Evolutionary conservation across 2,329 filamentous ascomycete species (phyloP).

Genomic region (Teratosphaeria pseudoeucalypti): DNA sequence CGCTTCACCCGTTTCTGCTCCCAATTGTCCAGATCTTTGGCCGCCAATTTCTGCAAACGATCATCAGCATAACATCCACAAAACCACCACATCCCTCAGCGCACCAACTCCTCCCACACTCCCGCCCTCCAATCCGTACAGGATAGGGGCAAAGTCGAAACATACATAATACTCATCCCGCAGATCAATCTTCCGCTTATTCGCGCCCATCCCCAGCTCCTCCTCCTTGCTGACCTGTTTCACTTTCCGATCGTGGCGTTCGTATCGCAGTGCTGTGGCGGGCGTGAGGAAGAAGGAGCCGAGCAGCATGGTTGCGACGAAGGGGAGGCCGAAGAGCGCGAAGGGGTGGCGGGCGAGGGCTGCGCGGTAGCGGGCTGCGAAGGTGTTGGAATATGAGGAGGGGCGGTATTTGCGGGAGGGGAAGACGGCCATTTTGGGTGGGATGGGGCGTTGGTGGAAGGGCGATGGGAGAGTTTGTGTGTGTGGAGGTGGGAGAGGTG

Average conservation of each 20-base stretch:
- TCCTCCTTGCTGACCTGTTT: conserved; percentile 77
- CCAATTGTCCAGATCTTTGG: conserved; percentile 91
- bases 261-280: conserved; percentile 86
- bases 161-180: conserved; percentile 79
- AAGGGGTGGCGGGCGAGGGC: conserved; percentile 73
- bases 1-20: conserved; percentile 91
- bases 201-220: conserved; percentile 68
- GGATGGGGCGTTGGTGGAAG: background rate
- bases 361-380: conserved; percentile 68
- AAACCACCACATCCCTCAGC: conserved; percentile 17
- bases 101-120: conserved; percentile 26
- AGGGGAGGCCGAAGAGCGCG: conserved; percentile 84
- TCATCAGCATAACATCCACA: conserved; percentile 5
- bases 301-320: conserved; percentile 78
- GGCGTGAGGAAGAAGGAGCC: conserved; percentile 92
- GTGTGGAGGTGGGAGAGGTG: background rate
- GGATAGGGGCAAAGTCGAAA: conserved; percentile 18
- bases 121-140: conserved; percentile 12
- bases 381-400: conserved; percentile 52
- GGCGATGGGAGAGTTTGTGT: background rate
- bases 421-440: conserved; percentile 25
- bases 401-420: conserved; percentile 47
- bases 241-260: conserved; percentile 83
- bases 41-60: conserved; percentile 55
- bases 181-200: conserved; percentile 62